Base-by-base conservation (phyloP, 768 basidiomycete species). In the Boletellus ananiceps region DNA sequence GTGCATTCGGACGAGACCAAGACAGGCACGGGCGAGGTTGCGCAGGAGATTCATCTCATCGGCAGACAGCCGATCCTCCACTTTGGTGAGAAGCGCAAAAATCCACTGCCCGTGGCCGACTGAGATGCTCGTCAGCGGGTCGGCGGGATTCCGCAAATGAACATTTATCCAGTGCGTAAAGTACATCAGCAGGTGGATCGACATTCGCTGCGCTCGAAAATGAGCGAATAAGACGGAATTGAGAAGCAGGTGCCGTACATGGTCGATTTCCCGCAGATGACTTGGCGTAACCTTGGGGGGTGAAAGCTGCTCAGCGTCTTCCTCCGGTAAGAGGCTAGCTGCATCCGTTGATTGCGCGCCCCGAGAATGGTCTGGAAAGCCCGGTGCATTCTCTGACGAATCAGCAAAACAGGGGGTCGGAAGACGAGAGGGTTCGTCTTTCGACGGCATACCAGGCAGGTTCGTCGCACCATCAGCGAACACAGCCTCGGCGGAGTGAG, bases 31-130 rank as follows among this genome's bases (percentile, higher is more conserved):
- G 3, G 82, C 85, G 34, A 93, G 78, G 52, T 75, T 83, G 12
- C 90, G 86, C 47, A 93, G 66, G n/a, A 81, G 71, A 60, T 77
- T 82, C 71, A 84, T 85, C 55, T 91, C 88, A 51, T 92, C 86
- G 18, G 84, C 81, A 40, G 83, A 79, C 32, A 90, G 67, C 36
- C 78, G 71, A 34, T 83, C 81, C 44, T 90, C 88, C 13, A 90
- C 69, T 38, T 82, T 79, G 25, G 82, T 72, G 19, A 93, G 74
- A 37, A 92, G 74, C 15, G 76, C 75, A 64, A 92, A 88, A 37
- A 93, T 82, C 90, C 90, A 93, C 29, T 77, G 78, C 15, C 81
- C 79, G 59, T 91, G 86, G 32, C 72, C 68, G 56, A 78, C 76
- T 12, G 77, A 77, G 16, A 80, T 75, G 32, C 65, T 62, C 56